Conservation (phyloP, 345 rosid genomes). For the Salix exigua region DNA sequence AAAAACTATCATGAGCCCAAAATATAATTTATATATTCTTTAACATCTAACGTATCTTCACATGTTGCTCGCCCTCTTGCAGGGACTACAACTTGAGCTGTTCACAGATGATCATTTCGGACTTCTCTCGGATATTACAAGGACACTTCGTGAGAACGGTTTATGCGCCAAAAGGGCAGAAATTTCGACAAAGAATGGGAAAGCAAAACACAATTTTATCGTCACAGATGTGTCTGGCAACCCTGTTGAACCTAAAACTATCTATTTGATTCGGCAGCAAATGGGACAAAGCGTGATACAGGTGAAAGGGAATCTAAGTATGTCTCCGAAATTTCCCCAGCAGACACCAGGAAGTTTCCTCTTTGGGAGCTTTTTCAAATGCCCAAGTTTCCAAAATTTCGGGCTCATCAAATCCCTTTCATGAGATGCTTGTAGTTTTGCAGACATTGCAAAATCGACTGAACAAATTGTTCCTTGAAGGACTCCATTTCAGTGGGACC, state of each 20-base stretch:
- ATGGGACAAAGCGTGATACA: conserved; percentile 35
- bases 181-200: conserved; percentile 42
- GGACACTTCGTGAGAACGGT: conserved; percentile 57
- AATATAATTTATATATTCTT: no score
- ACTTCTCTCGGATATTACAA: conserved; percentile 54
- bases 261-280: conserved; percentile 35
- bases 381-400: conserved; percentile 45
- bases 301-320: conserved; percentile 33
- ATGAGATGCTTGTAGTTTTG: conserved; percentile 1
- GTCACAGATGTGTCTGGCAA: conserved; percentile 52
- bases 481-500: neutral
- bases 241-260: conserved; percentile 44
- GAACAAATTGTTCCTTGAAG: neutral
- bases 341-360: conserved; percentile 39
- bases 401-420: conserved; percentile 46
- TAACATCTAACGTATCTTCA: neutral
- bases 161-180: conserved; percentile 52
- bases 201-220: conserved; percentile 45
- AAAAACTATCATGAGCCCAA: no score
- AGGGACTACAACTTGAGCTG: conserved; percentile 59
- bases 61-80: neutral
- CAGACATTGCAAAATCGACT: neutral
- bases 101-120: conserved; percentile 50
- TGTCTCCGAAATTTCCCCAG: conserved; percentile 33
- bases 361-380: conserved; percentile 46